A percentile compares a stretch with the other conserved stretches of the same genome.
Conservation (phyloP, 2,329 filamentous ascomycete genomes). For the Fusarium sp. region DNA sequence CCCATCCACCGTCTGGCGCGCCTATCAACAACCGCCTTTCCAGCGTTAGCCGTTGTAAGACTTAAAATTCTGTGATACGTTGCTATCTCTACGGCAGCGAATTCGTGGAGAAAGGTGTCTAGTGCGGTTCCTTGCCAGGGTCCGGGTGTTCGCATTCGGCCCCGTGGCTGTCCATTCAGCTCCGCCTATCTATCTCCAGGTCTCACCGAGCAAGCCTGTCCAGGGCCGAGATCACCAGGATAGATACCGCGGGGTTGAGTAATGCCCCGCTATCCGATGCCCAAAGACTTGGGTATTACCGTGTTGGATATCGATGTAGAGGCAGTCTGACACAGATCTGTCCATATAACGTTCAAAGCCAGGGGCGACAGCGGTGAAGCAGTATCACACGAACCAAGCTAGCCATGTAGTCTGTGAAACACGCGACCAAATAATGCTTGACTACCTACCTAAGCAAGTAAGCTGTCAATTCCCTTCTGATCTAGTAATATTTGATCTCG, state of each 20-base stretch:
- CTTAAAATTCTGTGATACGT: conserved; percentile 8
- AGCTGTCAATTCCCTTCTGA: too few species aligned
- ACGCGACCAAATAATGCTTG: not conserved
- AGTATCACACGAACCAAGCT: conserved; percentile 6
- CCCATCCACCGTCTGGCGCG: conserved; percentile 31
- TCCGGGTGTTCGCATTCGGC: conserved; percentile 10
- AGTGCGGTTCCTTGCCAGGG: conserved; percentile 8
- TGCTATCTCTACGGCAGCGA: not conserved
- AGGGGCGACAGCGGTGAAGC: conserved; percentile 20
- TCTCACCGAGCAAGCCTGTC: conserved; percentile 12
- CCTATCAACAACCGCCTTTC: conserved; percentile 28
- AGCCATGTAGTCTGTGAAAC: not conserved
- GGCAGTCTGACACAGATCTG: conserved; percentile 2
- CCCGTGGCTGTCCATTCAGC: conserved; percentile 23
- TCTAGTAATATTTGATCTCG: too few species aligned
- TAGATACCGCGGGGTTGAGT: conserved; percentile 20
- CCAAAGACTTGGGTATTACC: not conserved
- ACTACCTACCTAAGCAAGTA: not conserved
- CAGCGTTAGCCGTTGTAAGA: conserved; percentile 27
- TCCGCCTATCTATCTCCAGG: conserved; percentile 4
- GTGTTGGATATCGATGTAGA: conserved; percentile 19
- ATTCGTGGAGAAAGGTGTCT: conserved; percentile 12
- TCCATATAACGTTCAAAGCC: conserved; percentile 14
- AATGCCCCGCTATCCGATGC: conserved; percentile 15
- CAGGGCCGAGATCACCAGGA: conserved; percentile 7